phyloP scores from a whole-genome alignment of 495 filamentous ascomycete species.

The Penicillium alfredii region DNA sequence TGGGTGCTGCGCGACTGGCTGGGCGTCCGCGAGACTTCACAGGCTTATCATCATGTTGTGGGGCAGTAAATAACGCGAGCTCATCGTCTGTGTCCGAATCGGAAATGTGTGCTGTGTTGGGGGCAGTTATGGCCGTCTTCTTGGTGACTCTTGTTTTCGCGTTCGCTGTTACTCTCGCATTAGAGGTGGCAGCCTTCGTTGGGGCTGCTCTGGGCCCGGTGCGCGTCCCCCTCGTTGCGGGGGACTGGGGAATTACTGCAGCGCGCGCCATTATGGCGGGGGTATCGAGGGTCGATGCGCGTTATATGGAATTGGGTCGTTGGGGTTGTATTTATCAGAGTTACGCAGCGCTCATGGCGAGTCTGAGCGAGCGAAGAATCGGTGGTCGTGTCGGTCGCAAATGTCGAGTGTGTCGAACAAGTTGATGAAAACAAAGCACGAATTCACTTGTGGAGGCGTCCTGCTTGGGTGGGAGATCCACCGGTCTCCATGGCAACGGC shows the following conservation, averaged over 20 bases:
- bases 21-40: constrained; percentile 15
- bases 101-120: constrained; percentile 11
- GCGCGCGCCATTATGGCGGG: constrained; percentile 35
- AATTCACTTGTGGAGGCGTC: no score
- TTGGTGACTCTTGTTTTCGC: constrained; percentile 14
- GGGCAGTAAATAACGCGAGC: constrained; percentile 25
- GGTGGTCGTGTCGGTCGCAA: no score
- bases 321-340: no score
- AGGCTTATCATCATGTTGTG: constrained; percentile 2
- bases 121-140: constrained; percentile 13
- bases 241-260: constrained; percentile 34
- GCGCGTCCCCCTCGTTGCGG: constrained; percentile 26
- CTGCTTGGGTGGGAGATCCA: no score
- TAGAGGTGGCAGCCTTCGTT: constrained; percentile 11
- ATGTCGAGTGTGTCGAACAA: no score
- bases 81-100: constrained; percentile 39
- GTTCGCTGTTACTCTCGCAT: constrained; percentile 11
- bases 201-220: constrained; percentile 14
- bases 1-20: constrained; percentile 8
- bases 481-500: no score
- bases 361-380: constrained; percentile 2
- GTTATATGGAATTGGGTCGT: no score
- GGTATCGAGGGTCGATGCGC: constrained; percentile 1
- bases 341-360: constrained; percentile 21
- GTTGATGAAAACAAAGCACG: no score